Percentiles rank a stretch among this genome's conserved stretches.
phyloP scores from a whole-genome alignment of 306 rosid species.

The Quercus robur region DNA sequence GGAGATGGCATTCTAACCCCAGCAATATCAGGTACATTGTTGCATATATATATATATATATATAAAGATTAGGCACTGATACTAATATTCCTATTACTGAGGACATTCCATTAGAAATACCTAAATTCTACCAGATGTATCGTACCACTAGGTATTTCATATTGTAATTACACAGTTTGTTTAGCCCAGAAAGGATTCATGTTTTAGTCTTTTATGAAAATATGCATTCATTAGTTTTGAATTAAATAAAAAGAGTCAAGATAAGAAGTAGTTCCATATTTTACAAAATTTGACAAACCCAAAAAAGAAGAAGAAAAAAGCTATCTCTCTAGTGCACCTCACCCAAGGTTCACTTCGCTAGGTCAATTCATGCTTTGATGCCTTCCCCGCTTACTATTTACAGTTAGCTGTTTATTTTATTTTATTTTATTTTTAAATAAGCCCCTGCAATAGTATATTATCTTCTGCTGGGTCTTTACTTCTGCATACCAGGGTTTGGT shows the following conservation, averaged over 20 bases:
- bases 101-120: background rate
- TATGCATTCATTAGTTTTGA: background rate
- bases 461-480: background rate
- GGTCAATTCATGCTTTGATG: too few relatives aligned
- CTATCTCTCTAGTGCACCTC: too few relatives aligned
- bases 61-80: background rate
- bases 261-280: background rate
- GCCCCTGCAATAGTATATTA: background rate
- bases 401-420: background rate
- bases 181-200: background rate
- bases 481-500: background rate
- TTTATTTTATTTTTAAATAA: too few relatives aligned
- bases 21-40: slow-evolving; percentile 79
- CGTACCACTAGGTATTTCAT: background rate
- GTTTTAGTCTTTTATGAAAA: background rate
- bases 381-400: too few relatives aligned
- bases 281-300: background rate
- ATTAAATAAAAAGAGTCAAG: background rate
- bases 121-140: background rate
- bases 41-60: background rate
- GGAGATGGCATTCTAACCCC: slow-evolving; percentile 98
- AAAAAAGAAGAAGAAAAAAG: background rate
- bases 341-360: too few relatives aligned
- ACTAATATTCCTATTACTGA: background rate
- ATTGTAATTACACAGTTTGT: background rate